These are phyloP conservation scores for Rhizophora mangle DNA, from an alignment of 345 rosid species.

Conservation along the genomic window DNA sequence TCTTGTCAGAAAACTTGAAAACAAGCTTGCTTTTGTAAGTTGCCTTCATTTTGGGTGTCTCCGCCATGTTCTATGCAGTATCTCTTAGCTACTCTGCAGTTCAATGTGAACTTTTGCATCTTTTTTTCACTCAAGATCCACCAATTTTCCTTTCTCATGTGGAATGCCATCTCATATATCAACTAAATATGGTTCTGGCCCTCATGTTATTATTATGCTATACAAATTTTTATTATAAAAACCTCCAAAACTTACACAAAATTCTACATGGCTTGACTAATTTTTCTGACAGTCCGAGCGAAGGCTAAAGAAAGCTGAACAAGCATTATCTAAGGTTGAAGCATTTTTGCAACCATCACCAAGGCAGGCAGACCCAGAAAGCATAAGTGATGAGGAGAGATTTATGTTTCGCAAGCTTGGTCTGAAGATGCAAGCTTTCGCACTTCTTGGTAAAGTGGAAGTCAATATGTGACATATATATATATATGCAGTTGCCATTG, in stretches of 20 bases:
- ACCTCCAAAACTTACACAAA: constrained; percentile 1
- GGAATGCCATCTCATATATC: background rate
- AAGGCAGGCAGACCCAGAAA: constrained; percentile 64
- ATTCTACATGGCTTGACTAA: background rate
- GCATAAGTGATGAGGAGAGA: constrained; percentile 91
- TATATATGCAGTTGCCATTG: background rate
- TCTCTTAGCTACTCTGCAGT: background rate
- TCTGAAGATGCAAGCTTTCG: constrained; percentile 88
- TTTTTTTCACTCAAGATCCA: background rate
- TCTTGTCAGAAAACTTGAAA: constrained; percentile 67
- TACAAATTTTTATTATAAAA: background rate
- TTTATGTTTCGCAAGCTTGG: constrained; percentile 98
- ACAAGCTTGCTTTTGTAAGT: constrained; percentile 74
- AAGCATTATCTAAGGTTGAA: constrained; percentile 73
- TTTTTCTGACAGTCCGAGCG: constrained; percentile 55
- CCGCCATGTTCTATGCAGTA: background rate
- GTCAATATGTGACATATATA: constrained; percentile 2
- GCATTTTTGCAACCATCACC: constrained; percentile 61
- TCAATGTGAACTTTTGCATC: background rate
- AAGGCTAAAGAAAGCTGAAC: constrained; percentile 71
- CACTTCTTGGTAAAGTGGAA: constrained; percentile 68
- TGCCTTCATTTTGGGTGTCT: constrained; percentile 11
- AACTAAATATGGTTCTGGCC: background rate
- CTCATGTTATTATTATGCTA: background rate
- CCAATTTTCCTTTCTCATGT: background rate